Base-by-base conservation (phyloP, 306 rosid species). In the Sophora flavescens region DNA sequence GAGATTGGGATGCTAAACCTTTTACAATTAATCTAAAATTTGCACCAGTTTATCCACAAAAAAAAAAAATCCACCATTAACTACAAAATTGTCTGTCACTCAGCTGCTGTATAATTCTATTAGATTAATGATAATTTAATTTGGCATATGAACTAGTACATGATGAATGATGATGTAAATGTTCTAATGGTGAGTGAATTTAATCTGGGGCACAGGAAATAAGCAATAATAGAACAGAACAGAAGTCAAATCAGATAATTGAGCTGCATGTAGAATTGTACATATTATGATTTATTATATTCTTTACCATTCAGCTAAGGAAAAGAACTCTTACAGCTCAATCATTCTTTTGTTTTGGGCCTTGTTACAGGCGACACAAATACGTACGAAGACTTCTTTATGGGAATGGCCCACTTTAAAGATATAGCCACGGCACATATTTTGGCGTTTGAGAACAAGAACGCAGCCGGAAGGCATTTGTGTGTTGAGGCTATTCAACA, bases 351-450 rank as follows among this genome's bases (percentile, higher is more conserved):
- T 41, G 50, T 2, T 44, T 2, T 62, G 30, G 26, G 39, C 16
- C 16, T 38, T 61, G 1, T 66, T 57, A 80, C 82, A 92, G 97
- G 97, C 18, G 85, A 84, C 84, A 86, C 66, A 5, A 93, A 93
- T 74, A 91, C 97, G 2, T 91, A 84, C 5, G 87, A 82, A 57
- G 65, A 87, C 52, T 82, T 91, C 69, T 89, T 86, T 78, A 89
- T 89, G 84, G 98, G 97, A 67, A 77, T 83, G 61, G 98, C 93
- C 1, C 97, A 93, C 71, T 91, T 93, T 50, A 91, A 93, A 77
- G 98, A 93, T 45, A 88, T 91, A 51, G 98, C 97, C 67, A 38
- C 80, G 16, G 97, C 98, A 45, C 98, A 93, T 61, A 84, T 91
- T 77, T 82, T 93, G 87, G 93, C 87, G 13, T 89, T 89, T 53